Conservation (phyloP, 2,329 filamentous ascomycete species). For the Pseudocercospora ulei region DNA sequence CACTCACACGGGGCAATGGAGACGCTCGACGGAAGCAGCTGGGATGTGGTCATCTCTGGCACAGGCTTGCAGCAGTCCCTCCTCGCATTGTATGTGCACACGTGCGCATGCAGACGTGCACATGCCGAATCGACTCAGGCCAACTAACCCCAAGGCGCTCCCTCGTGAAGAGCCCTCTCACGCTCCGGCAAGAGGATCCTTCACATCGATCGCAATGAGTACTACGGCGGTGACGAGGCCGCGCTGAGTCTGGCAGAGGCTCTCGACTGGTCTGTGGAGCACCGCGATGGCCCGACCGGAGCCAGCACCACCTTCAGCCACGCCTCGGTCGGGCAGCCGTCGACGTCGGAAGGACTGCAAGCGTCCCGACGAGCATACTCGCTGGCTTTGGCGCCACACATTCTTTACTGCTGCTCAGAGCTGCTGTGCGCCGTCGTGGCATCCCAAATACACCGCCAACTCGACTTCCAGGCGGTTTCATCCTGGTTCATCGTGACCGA, state of each 20-base stretch:
- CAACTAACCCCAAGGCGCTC: conserved; percentile 58
- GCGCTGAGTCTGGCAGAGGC: conserved; percentile 75
- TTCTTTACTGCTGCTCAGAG: conserved; percentile 73
- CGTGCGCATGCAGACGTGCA: conserved; percentile 12
- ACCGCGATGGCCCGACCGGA: conserved; percentile 13
- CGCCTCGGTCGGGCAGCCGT: conserved; percentile 41
- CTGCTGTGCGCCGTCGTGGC: conserved; percentile 75
- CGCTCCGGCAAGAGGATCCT: conserved; percentile 84
- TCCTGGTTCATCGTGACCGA: conserved; percentile 70
- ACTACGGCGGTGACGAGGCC: conserved; percentile 79
- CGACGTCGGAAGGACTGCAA: conserved; percentile 2
- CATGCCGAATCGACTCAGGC: conserved; percentile 32
- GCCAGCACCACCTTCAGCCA: conserved; percentile 24
- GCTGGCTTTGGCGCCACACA: conserved; percentile 70
- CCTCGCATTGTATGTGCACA: conserved; percentile 44
- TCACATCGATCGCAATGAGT: conserved; percentile 77
- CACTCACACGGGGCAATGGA: no score
- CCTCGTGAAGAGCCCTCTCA: conserved; percentile 76
- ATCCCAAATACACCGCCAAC: conserved; percentile 74
- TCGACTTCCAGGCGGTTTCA: conserved; percentile 88
- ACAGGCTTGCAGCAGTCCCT: conserved; percentile 47
- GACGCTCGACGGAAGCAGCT: conserved; percentile 43
- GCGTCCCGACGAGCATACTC: conserved; percentile 64
- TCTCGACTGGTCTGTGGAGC: conserved; percentile 57
- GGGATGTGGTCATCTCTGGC: conserved; percentile 47